A percentile compares a stretch with the other conserved stretches of the same genome.
Evolutionary conservation across 2,329 filamentous ascomycete species (phyloP).

Genomic region (Tolypocladium sp.): DNA sequence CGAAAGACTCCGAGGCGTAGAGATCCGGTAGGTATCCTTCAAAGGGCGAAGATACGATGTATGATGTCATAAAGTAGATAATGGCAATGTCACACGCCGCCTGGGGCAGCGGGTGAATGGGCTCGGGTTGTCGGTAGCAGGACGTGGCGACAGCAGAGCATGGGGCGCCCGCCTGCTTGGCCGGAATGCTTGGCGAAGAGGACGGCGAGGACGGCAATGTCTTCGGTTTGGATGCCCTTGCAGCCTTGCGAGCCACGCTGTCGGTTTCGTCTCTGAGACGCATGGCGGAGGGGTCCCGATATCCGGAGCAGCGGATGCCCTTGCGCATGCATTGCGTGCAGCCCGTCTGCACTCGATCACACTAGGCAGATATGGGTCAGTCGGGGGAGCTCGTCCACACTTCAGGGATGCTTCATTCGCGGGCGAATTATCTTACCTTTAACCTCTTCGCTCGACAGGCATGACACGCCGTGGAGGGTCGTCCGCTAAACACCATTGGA

Average conservation of each 20-base stretch:
- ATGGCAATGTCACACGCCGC: conserved; percentile 7
- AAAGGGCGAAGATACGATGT: conserved; percentile 15
- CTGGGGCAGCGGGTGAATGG: not conserved
- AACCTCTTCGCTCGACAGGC: conserved; percentile 15
- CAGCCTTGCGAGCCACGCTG: conserved; percentile 10
- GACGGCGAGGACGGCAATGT: no score
- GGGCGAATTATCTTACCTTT: conserved; percentile 11
- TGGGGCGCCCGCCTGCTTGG: not conserved
- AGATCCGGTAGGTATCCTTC: conserved; percentile 12
- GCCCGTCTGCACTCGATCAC: conserved; percentile 12
- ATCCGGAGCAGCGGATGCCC: conserved; percentile 13
- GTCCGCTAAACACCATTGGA: conserved; percentile 19
- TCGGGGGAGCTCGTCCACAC: not conserved
- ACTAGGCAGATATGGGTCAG: conserved; percentile 7
- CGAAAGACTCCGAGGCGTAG: conserved; percentile 2
- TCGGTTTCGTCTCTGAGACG: conserved; percentile 16
- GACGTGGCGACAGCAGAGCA: no score
- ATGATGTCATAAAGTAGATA: conserved; percentile 14
- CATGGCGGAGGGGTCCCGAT: conserved; percentile 13
- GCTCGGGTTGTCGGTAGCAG: no score
- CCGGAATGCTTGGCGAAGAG: no score
- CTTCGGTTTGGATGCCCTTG: conserved; percentile 1
- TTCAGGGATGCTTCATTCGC: no score
- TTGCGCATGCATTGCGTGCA: conserved; percentile 19
- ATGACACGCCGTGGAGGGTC: conserved; percentile 16